A percentile compares a stretch with the other conserved stretches of the same genome.
phyloP scores from a whole-genome alignment of 768 basidiomycete species.

The Termitomyces sp. region DNA sequence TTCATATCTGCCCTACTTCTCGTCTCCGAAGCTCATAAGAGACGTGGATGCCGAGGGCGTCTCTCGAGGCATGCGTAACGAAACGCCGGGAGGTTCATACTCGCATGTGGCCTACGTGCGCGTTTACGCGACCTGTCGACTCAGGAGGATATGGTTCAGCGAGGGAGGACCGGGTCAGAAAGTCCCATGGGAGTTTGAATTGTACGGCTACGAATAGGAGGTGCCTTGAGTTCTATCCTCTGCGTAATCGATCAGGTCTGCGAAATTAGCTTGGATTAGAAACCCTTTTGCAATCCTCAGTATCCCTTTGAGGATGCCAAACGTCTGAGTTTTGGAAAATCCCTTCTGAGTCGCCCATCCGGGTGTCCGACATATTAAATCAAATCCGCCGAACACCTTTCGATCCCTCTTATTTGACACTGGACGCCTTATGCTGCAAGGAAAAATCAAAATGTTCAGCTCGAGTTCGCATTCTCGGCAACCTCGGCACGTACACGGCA shows the following conservation, averaged over 20 bases:
- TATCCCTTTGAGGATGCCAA: neutral
- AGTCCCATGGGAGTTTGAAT: conserved; percentile 74
- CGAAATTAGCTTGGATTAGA: no score
- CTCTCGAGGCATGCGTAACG: conserved; percentile 19
- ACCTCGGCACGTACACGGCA: neutral
- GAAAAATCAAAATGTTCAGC: neutral
- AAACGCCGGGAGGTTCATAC: conserved; percentile 52
- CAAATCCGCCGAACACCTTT: neutral
- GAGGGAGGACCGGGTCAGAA: conserved; percentile 50
- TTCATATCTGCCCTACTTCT: conserved; percentile 59
- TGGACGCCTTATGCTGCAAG: neutral
- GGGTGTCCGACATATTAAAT: neutral
- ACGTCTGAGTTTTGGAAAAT: neutral
- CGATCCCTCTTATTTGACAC: neutral
- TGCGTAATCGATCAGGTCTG: no score
- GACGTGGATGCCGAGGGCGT: conserved; percentile 20
- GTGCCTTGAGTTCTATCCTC: neutral
- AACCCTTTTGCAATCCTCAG: neutral
- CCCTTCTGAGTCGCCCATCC: neutral
- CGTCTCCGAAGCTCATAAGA: conserved; percentile 39
- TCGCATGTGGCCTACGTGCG: conserved; percentile 72
- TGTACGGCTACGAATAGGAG: conserved; percentile 40
- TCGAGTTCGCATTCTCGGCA: neutral
- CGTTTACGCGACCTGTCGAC: conserved; percentile 75
- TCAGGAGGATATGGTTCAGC: conserved; percentile 77